Base-by-base conservation (phyloP, 1,284 basidiomycete species). In the Cutaneotrichosporon daszewskae region DNA sequence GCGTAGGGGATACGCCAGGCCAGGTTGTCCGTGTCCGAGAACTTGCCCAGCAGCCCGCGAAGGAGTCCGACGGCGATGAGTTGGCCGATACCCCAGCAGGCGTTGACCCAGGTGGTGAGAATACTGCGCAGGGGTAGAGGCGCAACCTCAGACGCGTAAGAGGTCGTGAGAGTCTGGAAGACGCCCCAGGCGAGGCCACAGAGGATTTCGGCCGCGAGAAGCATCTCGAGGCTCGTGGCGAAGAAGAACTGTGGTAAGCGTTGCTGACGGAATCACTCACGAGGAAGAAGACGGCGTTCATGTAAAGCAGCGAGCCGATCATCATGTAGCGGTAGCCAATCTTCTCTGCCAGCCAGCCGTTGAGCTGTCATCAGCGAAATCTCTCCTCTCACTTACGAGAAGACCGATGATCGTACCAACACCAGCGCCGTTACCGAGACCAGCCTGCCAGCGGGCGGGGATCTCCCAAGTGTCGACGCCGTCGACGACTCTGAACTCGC, bases 281-380 rank as follows among this genome's bases (percentile, higher is more conserved):
- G 45, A 71, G 58, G 29, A 60, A 50, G 47, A 65, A 64, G 45
- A 68, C 47, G 1, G 43, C 63, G 32, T 54, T 49, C 14, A 67
- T 47, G 37, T 46, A 52, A n/a, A 61, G 28, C 5, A 69, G 54
- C 19, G 51, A 59, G 9, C 41, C 47, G 32, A 67, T 53, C 27
- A 66, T 45, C 28, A 60, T 58, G 31, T 62, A 59, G 17, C 62
- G 57, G 52, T 68, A 68, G 5, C 69, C 69, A 33, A 62, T 59
- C 31, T 64, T 55, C 46, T 75, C 73, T 6, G 66, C 64, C 26
- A 60, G 62, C 44, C 45, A 59, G 41, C 72, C 72, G 53, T n/a
- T n/a, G n/a, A n/a, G n/a, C n/a, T n/a, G n/a, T n/a, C n/a, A n/a
- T n/a, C n/a, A n/a, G n/a, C n/a, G n/a, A n/a, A n/a, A n/a, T n/a